Conservation (phyloP, 208 protist genomes). For the Zelonia costaricensis region DNA sequence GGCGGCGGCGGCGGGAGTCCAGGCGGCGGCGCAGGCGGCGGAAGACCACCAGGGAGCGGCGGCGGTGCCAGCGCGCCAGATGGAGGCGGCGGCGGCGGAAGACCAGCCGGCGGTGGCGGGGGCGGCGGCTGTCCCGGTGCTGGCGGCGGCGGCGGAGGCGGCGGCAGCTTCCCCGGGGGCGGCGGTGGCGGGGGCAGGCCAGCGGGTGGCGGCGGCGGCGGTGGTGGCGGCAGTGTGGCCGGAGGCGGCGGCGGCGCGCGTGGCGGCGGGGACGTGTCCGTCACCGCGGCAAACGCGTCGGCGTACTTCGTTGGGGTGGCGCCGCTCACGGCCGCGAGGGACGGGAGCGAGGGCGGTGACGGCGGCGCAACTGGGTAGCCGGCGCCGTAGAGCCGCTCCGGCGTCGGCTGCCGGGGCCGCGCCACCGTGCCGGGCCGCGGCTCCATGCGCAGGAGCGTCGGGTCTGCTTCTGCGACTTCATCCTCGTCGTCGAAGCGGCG, state of each 20-base stretch:
- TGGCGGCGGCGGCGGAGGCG: constrained; percentile 21
- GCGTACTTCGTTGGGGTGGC: constrained; percentile 13
- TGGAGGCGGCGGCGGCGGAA: constrained; percentile 12
- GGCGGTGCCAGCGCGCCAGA: no score
- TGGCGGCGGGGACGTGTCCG: constrained; percentile 26
- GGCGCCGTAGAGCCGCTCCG: constrained; percentile 43
- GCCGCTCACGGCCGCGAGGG: constrained; percentile 3
- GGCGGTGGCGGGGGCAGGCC: constrained; percentile 16
- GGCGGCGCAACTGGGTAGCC: constrained; percentile 19
- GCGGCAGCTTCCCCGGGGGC: constrained; percentile 7
- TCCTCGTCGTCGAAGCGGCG: constrained; percentile 61
- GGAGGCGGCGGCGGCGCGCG: constrained; percentile 32
- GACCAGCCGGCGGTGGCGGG: constrained; percentile 31
- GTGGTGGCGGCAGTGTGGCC: constrained; percentile 7
- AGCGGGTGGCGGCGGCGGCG: constrained; percentile 28
- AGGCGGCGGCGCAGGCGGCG: constrained; percentile 17
- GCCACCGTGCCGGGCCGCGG: constrained; percentile 9
- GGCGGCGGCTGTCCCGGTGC: constrained; percentile 14
- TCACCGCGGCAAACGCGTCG: constrained; percentile 2
- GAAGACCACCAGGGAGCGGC: neutral
- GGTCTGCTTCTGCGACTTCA: constrained; percentile 44
- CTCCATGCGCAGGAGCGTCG: constrained; percentile 26
- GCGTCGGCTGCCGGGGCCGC: constrained; percentile 24
- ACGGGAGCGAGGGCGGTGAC: constrained; percentile 6
- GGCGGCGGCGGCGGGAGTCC: constrained; percentile 24